A percentile compares a stretch with the other conserved stretches of the same genome.
phyloP scores from a whole-genome alignment of 139 green algal species.

The Chlamydomonas sp. region DNA sequence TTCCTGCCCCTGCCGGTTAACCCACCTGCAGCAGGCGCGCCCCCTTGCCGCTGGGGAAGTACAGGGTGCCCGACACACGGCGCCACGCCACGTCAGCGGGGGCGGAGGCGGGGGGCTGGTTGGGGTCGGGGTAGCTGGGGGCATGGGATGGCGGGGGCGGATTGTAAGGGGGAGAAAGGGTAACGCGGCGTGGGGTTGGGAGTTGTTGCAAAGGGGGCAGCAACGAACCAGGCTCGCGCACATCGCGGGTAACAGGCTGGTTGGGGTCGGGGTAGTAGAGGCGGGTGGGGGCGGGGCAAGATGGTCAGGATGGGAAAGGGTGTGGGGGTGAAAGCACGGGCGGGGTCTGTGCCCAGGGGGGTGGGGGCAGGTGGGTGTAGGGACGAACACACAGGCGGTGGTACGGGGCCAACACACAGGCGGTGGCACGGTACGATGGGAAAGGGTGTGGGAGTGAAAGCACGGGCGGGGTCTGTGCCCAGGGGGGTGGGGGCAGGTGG shows the following conservation, averaged over 20 bases:
- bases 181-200: not conserved
- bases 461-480: not conserved
- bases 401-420: too few species aligned
- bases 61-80: conserved; percentile 47
- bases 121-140: conserved; percentile 44
- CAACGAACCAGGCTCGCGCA: not conserved
- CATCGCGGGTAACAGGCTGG: not conserved
- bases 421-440: too few species aligned
- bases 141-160: not conserved
- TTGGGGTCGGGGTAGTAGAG: not conserved
- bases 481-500: not conserved
- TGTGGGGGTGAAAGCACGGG: not conserved
- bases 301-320: not conserved
- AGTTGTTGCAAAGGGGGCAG: not conserved
- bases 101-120: conserved; percentile 39
- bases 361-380: not conserved
- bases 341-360: not conserved
- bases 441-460: not conserved
- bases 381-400: too few species aligned
- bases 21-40: conserved; percentile 32
- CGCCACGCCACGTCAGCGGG: conserved; percentile 36
- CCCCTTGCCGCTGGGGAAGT: conserved; percentile 43
- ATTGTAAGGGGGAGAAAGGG: not conserved
- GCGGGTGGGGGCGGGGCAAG: not conserved
- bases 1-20: not conserved